Conservation (phyloP, 1,284 basidiomycete genomes). For the Neonothopanus nambi region DNA sequence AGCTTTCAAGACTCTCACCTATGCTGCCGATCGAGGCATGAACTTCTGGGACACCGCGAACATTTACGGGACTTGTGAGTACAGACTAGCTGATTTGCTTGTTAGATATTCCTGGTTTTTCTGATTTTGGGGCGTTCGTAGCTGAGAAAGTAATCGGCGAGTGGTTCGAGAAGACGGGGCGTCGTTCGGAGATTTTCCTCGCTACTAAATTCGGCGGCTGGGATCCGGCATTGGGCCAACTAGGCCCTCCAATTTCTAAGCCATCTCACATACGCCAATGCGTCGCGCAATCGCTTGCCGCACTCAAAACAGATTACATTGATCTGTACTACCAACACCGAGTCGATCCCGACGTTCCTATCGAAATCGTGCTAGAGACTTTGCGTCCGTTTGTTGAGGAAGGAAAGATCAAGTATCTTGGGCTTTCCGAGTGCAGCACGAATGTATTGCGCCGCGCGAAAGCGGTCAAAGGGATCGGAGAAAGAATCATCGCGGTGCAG, state of each 20-base stretch:
- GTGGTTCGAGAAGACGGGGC: conserved; percentile 38
- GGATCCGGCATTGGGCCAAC: neutral
- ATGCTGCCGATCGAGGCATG: conserved; percentile 36
- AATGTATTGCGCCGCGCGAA: conserved; percentile 63
- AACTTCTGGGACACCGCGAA: conserved; percentile 46
- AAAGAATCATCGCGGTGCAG: conserved; percentile 44
- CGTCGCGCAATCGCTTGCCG: conserved; percentile 34
- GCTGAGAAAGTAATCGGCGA: conserved; percentile 44
- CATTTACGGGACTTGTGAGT: conserved; percentile 30
- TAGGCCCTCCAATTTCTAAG: conserved; percentile 13
- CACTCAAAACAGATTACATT: conserved; percentile 33
- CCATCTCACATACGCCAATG: conserved; percentile 26
- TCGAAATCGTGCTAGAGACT: conserved; percentile 31
- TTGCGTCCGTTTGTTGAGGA: conserved; percentile 39
- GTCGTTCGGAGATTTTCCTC: conserved; percentile 34
- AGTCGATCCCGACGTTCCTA: conserved; percentile 24
- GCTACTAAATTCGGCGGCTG: conserved; percentile 33
- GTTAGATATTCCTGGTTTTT: too few species aligned
- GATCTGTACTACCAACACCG: conserved; percentile 35
- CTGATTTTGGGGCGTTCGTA: too few species aligned
- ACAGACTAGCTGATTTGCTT: too few species aligned
- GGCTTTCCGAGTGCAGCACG: conserved; percentile 61
- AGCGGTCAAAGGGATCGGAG: conserved; percentile 56
- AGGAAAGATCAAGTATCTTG: conserved; percentile 62
- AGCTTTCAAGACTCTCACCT: conserved; percentile 37